These are phyloP conservation scores for Jacaranda mimosifolia DNA, from an alignment of 257 asterid genomes.

Conservation along the genomic window DNA sequence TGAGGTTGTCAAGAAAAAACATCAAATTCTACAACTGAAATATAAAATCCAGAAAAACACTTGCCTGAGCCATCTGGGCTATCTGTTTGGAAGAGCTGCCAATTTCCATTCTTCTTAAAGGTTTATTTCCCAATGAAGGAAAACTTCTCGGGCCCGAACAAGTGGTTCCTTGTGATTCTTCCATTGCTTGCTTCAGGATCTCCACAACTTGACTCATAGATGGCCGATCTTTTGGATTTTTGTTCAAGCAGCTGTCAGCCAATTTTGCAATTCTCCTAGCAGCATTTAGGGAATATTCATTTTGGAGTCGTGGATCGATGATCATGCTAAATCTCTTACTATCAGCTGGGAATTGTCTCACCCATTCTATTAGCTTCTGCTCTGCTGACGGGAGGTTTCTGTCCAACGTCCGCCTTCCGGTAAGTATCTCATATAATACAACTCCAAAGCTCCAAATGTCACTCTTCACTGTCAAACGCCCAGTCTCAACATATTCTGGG, in stretches of 20 bases:
- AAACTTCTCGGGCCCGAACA: conserved; percentile 32
- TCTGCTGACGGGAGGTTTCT: conserved; percentile 64
- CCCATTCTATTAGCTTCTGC: conserved; percentile 88
- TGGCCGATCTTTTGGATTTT: conserved; percentile 78
- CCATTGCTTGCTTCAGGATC: conserved; percentile 70
- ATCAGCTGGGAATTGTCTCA: conserved; percentile 73
- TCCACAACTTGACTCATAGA: conserved; percentile 72
- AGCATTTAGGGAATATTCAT: conserved; percentile 64
- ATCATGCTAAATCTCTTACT: conserved; percentile 71
- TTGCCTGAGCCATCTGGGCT: conserved; percentile 37
- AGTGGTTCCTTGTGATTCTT: conserved; percentile 62
- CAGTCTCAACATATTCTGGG: conserved; percentile 81
- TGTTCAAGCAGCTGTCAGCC: conserved; percentile 81
- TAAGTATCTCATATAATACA: conserved; percentile 80
- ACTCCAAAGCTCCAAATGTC: conserved; percentile 93
- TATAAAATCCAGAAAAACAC: background rate
- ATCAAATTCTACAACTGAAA: background rate
- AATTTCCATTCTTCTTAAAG: conserved; percentile 31
- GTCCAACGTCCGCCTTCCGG: conserved; percentile 86
- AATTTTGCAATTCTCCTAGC: conserved; percentile 76
- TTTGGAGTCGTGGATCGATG: conserved; percentile 73
- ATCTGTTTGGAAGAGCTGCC: conserved; percentile 33
- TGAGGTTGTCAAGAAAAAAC: background rate
- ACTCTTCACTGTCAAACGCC: conserved; percentile 80
- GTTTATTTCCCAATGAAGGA: conserved; percentile 30